Evolutionary conservation across 2,329 filamentous ascomycete species (phyloP), one percentile per base, ranked within the genome.

Genomic region (Talaromyces sp.): DNA sequence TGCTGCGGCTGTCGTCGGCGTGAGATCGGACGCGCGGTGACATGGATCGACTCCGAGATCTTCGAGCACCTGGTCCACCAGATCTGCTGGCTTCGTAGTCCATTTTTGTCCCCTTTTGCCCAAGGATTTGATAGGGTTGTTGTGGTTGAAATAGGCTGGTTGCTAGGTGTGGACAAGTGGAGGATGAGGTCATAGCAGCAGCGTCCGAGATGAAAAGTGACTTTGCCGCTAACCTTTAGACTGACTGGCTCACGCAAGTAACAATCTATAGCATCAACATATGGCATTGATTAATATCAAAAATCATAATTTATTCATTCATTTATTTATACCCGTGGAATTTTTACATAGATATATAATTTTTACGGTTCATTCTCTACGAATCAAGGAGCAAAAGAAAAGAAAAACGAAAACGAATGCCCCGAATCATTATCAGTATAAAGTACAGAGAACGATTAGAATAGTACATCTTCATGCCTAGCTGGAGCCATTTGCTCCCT

Each of bases 401-500:
- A 38, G n/a, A 6, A n/a, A 8, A 17, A 46, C 43, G n/a, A 46
- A 46, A 52, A 4, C n/a, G n/a, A n/a, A n/a, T n/a, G n/a, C n/a
- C 27, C 49, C 49, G 19, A 29, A 52, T 29, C 49, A 27, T 29
- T 29, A 19, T 46, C 21, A 21, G 43, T 46, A 46, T 46, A 52
- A 52, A 52, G 49, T 52, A 52, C 49, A 52, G 49, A 26, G 49
- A 52, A 52, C 49, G 21, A 52, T 52, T 52, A 29, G 26, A 52
- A 52, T 31, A 52, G 49, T 46, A 46, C 11, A 52, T 29, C 14
- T 31, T 52, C 26, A 52, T 52, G 26, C 14, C 26, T 52, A 52
- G 26, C 27, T 52, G 26, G 49, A 52, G 41, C 50, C 55, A 26
- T 62, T 69, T 59, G 68, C 60, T 62, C 75, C 69, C 55, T 62